phyloP scores from a whole-genome alignment of 2,329 filamentous ascomycete species.

The Leptographium lundbergii region DNA sequence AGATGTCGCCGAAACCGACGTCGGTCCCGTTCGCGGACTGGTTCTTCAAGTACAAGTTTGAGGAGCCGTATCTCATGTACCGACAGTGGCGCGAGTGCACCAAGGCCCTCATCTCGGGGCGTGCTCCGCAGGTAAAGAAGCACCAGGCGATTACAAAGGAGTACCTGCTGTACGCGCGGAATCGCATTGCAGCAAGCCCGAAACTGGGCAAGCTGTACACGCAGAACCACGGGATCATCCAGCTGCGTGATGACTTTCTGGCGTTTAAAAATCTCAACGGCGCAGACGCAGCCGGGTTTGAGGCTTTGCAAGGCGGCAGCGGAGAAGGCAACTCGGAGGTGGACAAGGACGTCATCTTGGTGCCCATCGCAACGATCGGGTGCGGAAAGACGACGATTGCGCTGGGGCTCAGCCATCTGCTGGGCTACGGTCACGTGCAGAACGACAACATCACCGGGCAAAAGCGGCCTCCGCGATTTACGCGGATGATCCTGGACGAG shows the following conservation, averaged over 20 bases:
- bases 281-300: slow-evolving; percentile 71
- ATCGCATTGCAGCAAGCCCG: slow-evolving; percentile 56
- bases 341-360: slow-evolving; percentile 61
- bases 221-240: slow-evolving; percentile 89
- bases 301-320: slow-evolving; percentile 40
- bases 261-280: slow-evolving; percentile 74
- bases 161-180: slow-evolving; percentile 72
- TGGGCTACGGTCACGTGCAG: slow-evolving; percentile 85
- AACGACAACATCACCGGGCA: slow-evolving; percentile 90
- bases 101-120: slow-evolving; percentile 70
- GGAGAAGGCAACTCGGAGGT: slow-evolving; percentile 39
- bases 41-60: slow-evolving; percentile 99
- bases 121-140: slow-evolving; percentile 67
- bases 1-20: slow-evolving; percentile 41
- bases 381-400: slow-evolving; percentile 95
- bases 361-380: slow-evolving; percentile 84
- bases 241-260: slow-evolving; percentile 78
- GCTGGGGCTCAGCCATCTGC: slow-evolving; percentile 67
- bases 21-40: slow-evolving; percentile 62
- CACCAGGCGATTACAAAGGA: slow-evolving; percentile 83
- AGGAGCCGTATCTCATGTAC: slow-evolving; percentile 98
- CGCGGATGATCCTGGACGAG: slow-evolving; percentile 51
- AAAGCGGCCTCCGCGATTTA: slow-evolving; percentile 66
- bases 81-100: slow-evolving; percentile 97
- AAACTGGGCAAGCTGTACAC: slow-evolving; percentile 60